Evolutionary conservation across 129 eudicot species (phyloP), one percentile per base, ranked within the genome.

Genomic region (Flaveria ramosissima): DNA sequence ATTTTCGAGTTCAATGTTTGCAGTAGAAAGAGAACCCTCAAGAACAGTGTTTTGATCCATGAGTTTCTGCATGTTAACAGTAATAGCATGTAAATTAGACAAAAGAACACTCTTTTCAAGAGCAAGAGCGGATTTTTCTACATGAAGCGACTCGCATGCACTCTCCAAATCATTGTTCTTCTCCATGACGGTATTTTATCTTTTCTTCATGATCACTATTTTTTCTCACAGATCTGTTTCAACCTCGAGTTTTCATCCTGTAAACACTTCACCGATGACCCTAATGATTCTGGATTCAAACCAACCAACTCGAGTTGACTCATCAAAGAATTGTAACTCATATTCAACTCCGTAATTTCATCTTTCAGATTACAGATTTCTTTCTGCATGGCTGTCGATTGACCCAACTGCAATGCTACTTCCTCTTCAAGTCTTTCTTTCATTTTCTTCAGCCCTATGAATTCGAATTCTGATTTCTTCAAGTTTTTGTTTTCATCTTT

Each of bases 401-500:
- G 76, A 24, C 83, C 92, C 68, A 82, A 72, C 77, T 95, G 97
- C 74, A 77, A 77, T 14, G 81, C 78, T 36, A 92, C 92, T 64
- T 92, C 91, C 65, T 83, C 91, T 76, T 95, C 96, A n/a, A 91
- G 93, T 78, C 85, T 91, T 80, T 82, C 89, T 83, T 36, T 95
- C 81, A 86, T 82, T 80, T 88, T 80, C 79, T 86, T 92, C 83
- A 95, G 59, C 15, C 76, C 80, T 26, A 68, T 47, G 41, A 91
- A 85, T 70, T 92, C 96, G 55, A 57, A 78, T 77, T 83, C 82
- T 27, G 90, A 50, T 50, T 82, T 81, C 79, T 80, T 82, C 77
- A 90, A 79, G 76, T 71, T 77, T 26, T 63, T 70, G 65, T 92
- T 89, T 73, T 92, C 91, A 14, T 78, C 89, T 70, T 76, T 85